A percentile compares a stretch with the other conserved stretches of the same genome.
phyloP scores from a whole-genome alignment of 495 filamentous ascomycete species.

The Neurospora sp. region DNA sequence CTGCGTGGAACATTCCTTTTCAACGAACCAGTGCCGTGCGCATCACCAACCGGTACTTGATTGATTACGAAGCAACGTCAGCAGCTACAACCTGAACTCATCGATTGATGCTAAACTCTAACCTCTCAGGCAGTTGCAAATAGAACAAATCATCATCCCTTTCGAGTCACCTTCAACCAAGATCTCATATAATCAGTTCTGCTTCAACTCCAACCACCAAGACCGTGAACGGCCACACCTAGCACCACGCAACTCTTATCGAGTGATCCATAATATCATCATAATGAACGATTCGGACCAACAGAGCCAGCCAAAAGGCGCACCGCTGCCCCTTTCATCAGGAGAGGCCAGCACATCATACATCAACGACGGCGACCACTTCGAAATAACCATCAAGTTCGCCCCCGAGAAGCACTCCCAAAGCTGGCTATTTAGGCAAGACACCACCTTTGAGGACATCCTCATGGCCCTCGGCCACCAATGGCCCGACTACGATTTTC shows the following conservation, averaged over 20 bases:
- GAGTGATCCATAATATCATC: neutral
- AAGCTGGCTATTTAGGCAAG: slow-evolving; percentile 9
- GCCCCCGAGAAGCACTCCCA: slow-evolving; percentile 14
- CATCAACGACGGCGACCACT: slow-evolving; percentile 1
- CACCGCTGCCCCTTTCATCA: neutral
- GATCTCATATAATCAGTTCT: neutral
- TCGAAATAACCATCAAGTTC: slow-evolving; percentile 20
- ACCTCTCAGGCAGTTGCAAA: neutral
- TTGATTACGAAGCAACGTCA: neutral
- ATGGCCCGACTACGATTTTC: slow-evolving; percentile 23
- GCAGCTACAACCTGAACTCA: neutral
- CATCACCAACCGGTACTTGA: neutral
- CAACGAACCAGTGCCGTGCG: neutral
- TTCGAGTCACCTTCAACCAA: neutral
- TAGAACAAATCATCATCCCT: neutral
- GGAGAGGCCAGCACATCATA: neutral
- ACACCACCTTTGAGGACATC: slow-evolving; percentile 11
- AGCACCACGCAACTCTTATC: neutral
- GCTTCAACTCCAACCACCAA: neutral
- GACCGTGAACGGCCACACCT: neutral
- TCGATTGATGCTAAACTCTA: neutral
- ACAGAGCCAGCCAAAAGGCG: neutral
- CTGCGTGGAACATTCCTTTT: neutral
- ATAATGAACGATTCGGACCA: neutral
- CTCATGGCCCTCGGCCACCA: slow-evolving; percentile 4